Base-by-base conservation (phyloP, 768 basidiomycete genomes). In the Leccinum boreale region DNA sequence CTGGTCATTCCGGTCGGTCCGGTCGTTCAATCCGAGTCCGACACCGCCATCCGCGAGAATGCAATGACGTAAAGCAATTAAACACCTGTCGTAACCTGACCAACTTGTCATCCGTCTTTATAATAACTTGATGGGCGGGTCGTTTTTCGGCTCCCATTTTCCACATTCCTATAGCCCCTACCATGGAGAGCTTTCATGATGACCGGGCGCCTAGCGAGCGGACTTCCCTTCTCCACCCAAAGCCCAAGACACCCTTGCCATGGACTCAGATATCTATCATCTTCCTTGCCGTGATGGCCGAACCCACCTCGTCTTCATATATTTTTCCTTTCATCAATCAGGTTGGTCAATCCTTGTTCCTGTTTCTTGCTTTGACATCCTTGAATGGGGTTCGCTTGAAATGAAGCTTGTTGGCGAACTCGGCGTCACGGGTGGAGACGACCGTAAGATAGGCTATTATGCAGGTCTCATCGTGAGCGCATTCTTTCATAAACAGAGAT, bases 261-360 rank as follows among this genome's bases (percentile, higher is more conserved):
- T 79, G 79, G 73, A 50, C 73, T 23, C 85, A 85, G 63, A 70
- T 85, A 29, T 70, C 64, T 0, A 72, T 85, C 19, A 63, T 80
- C n/a, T 66, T 85, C 26, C 63, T 83, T 4, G 61, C 82, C 19
- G 78, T 83, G 61, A 52, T 82, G 24, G 79, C 79, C 42, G 85
- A 86, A 65, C 85, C 85, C 1, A 65, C 85, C 15, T 75, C 79
- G 8, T 78, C 79, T 19, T 70, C 76, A 57, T 83, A 81, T n/a
- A 85, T 86, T 36, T 81, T 82, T 52, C 84, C 85, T 0, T 86
- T 84, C 63, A 82, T 87, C 61, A 84, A 84, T 61, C 80, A 85
- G 73, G 83, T 81, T 1, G 0, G 64, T 61, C 24, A 12, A 17
- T 39, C 36, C 7, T 36, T 36, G 36, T 36, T 17, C 4, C 11